Evolutionary conservation across 129 eudicot species (phyloP), one percentile per base, ranked within the genome.

Genomic region (Artemisia argyi): DNA sequence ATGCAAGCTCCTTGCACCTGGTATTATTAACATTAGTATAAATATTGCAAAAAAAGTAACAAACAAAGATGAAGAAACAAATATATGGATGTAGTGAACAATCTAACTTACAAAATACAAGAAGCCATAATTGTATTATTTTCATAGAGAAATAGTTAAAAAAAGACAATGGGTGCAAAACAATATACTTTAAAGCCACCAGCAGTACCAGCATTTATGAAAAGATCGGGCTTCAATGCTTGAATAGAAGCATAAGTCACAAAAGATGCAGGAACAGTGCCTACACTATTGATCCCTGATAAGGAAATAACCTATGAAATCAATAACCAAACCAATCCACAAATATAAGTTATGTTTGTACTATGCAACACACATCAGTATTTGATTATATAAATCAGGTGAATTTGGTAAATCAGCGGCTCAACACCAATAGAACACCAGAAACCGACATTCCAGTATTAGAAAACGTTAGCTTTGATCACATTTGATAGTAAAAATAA

Each of bases 171-270:
- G 50, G 20, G 59, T 16, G 69, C 7, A 50, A 58, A 63, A 53
- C 22, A 39, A 0, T 72, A 76, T 87, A 87, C 97, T 87, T 88
- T 83, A 65, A 91, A 91, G 56, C 88, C 92, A 76, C 97, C 97
- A 76, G 91, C 86, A 67, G 97, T 91, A 72, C 97, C 97, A 15
- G 97, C 97, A 72, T 91, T 87, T 83, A 91, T 91, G 74, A 91
- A 78, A 69, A 91, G 85, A 74, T 91, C 97, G 28, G 97, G 97
- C 80, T 85, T 74, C 71, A 91, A 75, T 54, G 97, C 97, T 80
- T 85, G 91, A 59, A 91, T 81, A 72, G 97, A 79, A 55, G 97
- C 95, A 83, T 83, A 91, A 58, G 95, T 83, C 81, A 91, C 79
- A 72, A 91, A 95, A 62, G 95, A 77, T 68, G 91, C 91, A 68